Base-by-base conservation (phyloP, 768 basidiomycete genomes). In the Kwoniella shandongensis region DNA sequence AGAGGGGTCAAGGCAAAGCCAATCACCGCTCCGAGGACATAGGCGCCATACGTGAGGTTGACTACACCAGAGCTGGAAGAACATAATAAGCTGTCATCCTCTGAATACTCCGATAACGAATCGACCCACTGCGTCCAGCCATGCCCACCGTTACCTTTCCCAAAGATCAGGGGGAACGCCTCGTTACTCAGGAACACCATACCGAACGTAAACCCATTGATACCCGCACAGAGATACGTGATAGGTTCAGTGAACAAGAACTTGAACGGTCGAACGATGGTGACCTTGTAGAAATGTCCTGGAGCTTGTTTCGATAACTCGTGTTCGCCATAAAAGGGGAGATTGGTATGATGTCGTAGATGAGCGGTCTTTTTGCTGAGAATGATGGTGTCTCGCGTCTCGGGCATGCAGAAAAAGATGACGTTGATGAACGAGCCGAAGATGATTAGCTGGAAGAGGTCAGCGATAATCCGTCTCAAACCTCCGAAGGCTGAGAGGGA, bases 161-260 rank as follows among this genome's bases (percentile, higher is more conserved):
- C 69, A 36, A 71, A 71, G 15, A 71, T 62, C 25, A 67, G 39
- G 20, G 66, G 63, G 51, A 71, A 71, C 1, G 69, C 69, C 41
- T 71, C 69, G 44, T 71, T 71, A 38, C 61, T 61, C 20, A 71
- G 41, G 57, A 71, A 71, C 47, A 71, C 67, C 61, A 71, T 66
- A 1, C 69, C 69, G 44, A 58, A 67, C 2, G 61, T 62, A 36
- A 67, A 71, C 32, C 66, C 69, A 50, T 71, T 71, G 49, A 71
- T 67, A 18, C 58, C 66, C 4, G 66, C 69, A 40, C 61, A 56
- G 17, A 70, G 48, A 50, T 71, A 68, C 3, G 71, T 65, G 45
- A 74, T 70, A 1, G 73, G 73, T 50, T 74, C 73, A 27, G 66
- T 66, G 41, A 70, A 55, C 41, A 72, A 48, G 39, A 75, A 63